Evolutionary conservation across 805 yeast species (phyloP), one percentile per base, ranked within the genome.

Genomic region (Ogataea salicorniae): DNA sequence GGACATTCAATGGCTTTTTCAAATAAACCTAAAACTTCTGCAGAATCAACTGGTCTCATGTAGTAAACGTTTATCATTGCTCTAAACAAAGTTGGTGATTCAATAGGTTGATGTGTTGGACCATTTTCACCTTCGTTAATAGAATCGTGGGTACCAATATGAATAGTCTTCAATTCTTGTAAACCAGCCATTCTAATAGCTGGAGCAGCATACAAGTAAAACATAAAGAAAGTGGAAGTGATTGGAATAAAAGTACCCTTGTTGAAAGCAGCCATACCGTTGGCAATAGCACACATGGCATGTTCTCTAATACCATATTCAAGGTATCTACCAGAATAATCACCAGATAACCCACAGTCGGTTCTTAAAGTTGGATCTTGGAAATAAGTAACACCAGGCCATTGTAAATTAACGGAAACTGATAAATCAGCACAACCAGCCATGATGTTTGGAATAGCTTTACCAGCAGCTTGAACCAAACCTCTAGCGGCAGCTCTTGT

Each of bases 381-480:
- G 91, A 91, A 92, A 71, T 91, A 96, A 56, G 79, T 80, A 53
- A 91, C 87, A 53, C 76, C 86, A 60, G 79, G 70, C 77, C 92
- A 81, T 76, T 97, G 92, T 74, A 89, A 79, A 80, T 92, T 92
- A 47, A 55, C 59, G 18, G 98, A 92, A 57, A 95, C 95, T 50
- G 98, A 92, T 74, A 92, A 80, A 74, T 92, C 99, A 47, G 99
- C 99, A 57, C 97, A 91, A 63, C 99, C 99, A 72, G 97, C 97
- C 64, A 92, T 73, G 53, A 92, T 49, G 13, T 43, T 36, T 29
- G 43, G 48, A 34, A 51, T 52, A 73, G 77, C 89, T 96, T 47
- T 97, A 97, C 52, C 92, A 54, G 45, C 59, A 77, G 43, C 74
- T 77, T 62, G 76, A 74, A 92, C 76, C 38, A 84, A 87, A 57